Percentiles rank a stretch among this genome's conserved stretches.
These are phyloP conservation scores for Macrophomina pseudophaseolina DNA, from an alignment of 2,329 filamentous ascomycete genomes.

Conservation along the genomic window DNA sequence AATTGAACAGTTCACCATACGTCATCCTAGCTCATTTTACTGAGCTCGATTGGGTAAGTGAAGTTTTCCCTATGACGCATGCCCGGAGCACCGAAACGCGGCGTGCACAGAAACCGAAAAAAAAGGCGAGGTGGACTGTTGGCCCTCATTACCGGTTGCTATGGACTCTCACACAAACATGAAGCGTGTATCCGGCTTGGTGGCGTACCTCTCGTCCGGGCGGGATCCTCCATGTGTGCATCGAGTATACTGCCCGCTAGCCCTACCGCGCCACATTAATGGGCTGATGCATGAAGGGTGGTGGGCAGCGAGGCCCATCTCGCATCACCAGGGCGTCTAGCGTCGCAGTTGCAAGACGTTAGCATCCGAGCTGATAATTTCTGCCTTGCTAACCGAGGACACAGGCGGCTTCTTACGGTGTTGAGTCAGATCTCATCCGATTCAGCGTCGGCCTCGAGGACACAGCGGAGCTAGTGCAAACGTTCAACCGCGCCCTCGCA, in stretches of 20 bases:
- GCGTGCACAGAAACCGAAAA: background rate
- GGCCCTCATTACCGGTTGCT: background rate
- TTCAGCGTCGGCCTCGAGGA: conserved; percentile 92
- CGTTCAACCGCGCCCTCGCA: conserved; percentile 72
- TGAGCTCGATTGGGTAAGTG: conserved; percentile 84
- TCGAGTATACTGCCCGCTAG: background rate
- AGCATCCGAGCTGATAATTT: conserved; percentile 4
- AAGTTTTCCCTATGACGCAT: conserved; percentile 10
- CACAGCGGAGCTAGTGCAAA: conserved; percentile 64
- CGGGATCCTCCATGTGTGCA: conserved; percentile 16
- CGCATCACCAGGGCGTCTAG: background rate
- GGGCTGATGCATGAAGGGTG: conserved; percentile 5
- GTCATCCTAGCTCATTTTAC: conserved; percentile 88
- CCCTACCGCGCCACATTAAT: conserved; percentile 15
- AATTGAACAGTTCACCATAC: conserved; percentile 72
- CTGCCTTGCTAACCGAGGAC: conserved; percentile 18
- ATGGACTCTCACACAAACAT: conserved; percentile 22
- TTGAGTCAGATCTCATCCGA: conserved; percentile 78
- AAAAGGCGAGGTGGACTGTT: conserved; percentile 12
- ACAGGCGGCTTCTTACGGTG: conserved; percentile 74
- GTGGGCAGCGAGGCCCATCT: conserved; percentile 1
- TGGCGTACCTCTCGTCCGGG: conserved; percentile 11
- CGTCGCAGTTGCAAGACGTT: conserved; percentile 1
- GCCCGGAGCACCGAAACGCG: background rate
- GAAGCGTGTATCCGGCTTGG: conserved; percentile 6